Conservation (phyloP, 768 basidiomycete genomes). For the Pseudohyphozyma bogoriensis region DNA sequence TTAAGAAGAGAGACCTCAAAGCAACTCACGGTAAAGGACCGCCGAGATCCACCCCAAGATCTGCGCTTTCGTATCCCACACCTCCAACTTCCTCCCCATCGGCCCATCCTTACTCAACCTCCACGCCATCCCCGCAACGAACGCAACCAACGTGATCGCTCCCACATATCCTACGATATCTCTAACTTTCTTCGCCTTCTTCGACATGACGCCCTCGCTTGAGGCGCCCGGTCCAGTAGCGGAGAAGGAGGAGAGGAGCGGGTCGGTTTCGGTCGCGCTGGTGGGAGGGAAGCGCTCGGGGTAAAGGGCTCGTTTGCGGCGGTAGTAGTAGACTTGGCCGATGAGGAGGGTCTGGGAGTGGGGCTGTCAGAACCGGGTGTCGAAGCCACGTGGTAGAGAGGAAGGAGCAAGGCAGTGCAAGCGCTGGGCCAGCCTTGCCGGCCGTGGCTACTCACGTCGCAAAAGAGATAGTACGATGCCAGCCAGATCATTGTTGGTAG, state of each 20-base stretch:
- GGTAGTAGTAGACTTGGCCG: conserved; percentile 90
- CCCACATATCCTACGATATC: conserved; percentile 40
- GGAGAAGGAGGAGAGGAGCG: conserved; percentile 39
- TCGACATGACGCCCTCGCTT: too few species aligned
- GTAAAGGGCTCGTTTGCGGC: conserved; percentile 46
- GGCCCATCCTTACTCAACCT: conserved; percentile 11
- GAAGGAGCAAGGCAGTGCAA: too few species aligned
- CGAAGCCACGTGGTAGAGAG: too few species aligned
- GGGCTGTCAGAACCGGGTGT: too few species aligned
- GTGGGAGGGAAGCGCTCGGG: conserved; percentile 19
- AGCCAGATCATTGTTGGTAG: conserved; percentile 84
- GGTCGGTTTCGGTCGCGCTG: conserved; percentile 32
- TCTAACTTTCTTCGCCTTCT: too few species aligned
- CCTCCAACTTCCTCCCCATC: conserved; percentile 20
- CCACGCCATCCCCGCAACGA: conserved; percentile 55
- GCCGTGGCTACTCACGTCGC: too few species aligned
- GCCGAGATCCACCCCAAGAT: conserved; percentile 81
- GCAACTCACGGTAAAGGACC: conserved; percentile 66
- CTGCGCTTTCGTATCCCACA: conserved; percentile 47
- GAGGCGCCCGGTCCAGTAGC: conserved; percentile 14
- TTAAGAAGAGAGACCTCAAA: not conserved
- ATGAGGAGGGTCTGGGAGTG: too few species aligned
- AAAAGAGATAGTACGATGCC: conserved; percentile 72
- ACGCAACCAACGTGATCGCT: conserved; percentile 55
- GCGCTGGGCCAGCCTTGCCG: too few species aligned